Conservation (phyloP, 1,284 basidiomycete genomes). For the Heterobasidion annosum region DNA sequence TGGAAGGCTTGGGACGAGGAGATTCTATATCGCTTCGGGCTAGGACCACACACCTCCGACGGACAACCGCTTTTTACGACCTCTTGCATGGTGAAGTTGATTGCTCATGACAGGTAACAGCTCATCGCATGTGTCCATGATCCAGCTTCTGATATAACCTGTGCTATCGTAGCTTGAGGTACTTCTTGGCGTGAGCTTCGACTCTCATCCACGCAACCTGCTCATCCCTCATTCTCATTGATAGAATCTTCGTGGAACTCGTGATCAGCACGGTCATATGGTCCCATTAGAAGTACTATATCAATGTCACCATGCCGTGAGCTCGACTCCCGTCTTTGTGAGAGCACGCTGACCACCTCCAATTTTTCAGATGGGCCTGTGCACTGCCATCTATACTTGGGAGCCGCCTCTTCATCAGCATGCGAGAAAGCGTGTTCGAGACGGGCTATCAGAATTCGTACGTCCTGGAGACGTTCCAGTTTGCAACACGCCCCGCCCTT, state of each 20-base stretch:
- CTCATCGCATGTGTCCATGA: background rate
- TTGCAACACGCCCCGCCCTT: background rate
- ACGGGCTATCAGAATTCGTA: background rate
- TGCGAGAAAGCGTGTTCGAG: constrained; percentile 6
- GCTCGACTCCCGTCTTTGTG: constrained; percentile 3
- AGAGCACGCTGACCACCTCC: background rate
- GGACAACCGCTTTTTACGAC: background rate
- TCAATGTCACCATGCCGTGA: constrained; percentile 19
- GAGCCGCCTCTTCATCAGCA: constrained; percentile 10
- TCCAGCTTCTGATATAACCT: background rate
- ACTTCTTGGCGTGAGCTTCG: constrained; percentile 11
- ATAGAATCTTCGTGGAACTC: constrained; percentile 16
- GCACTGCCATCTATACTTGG: constrained; percentile 14
- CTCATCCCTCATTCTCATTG: background rate
- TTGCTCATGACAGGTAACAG: constrained; percentile 14
- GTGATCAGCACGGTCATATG: constrained; percentile 16
- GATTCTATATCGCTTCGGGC: background rate
- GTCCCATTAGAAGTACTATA: constrained; percentile 14
- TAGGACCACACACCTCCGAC: background rate
- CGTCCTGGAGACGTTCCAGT: background rate
- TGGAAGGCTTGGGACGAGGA: constrained; percentile 14
- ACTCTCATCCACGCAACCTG: background rate
- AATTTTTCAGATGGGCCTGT: constrained; percentile 15
- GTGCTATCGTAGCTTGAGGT: constrained; percentile 10
- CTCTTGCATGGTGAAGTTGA: constrained; percentile 4